phyloP scores from a whole-genome alignment of 75 land plant species.

The Pinus albicaulis region DNA sequence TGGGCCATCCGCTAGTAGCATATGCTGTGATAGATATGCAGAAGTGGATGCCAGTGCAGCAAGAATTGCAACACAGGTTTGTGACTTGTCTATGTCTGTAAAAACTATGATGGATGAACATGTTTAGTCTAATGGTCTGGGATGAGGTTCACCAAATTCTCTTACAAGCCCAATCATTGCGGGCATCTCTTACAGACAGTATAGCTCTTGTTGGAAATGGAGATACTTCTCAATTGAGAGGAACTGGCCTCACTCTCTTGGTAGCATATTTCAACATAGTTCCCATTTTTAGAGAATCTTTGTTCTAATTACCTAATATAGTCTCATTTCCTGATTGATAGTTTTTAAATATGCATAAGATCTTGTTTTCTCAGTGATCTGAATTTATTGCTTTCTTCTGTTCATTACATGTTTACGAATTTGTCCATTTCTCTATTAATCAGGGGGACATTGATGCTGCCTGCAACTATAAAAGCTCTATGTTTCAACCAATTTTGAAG shows the following conservation, averaged over 20 bases:
- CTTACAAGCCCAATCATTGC: neutral
- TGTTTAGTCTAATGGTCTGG: neutral
- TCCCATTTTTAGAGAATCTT: constrained; percentile 1
- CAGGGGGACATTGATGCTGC: constrained; percentile 90
- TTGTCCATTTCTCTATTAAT: neutral
- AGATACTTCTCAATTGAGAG: neutral
- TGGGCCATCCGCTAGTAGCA: constrained; percentile 16
- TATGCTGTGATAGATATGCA: constrained; percentile 61
- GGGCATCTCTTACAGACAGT: neutral
- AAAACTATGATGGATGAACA: neutral
- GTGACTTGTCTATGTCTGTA: neutral
- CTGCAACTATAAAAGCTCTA: constrained; percentile 47
- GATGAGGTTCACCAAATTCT: neutral
- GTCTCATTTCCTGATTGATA: neutral
- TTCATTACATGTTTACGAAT: neutral
- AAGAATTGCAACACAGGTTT: constrained; percentile 88
- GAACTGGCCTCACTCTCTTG: neutral
- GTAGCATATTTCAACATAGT: neutral
- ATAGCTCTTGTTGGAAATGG: neutral
- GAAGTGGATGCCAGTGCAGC: constrained; percentile 74
- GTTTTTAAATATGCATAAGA: neutral
- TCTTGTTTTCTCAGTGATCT: constrained; percentile 3
- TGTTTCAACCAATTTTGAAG: constrained; percentile 64
- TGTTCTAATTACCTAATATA: no score
- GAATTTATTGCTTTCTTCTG: neutral